Evolutionary conservation across 1,139 yeast species (phyloP).

Genomic region (Zygoascus hellenicus): DNA sequence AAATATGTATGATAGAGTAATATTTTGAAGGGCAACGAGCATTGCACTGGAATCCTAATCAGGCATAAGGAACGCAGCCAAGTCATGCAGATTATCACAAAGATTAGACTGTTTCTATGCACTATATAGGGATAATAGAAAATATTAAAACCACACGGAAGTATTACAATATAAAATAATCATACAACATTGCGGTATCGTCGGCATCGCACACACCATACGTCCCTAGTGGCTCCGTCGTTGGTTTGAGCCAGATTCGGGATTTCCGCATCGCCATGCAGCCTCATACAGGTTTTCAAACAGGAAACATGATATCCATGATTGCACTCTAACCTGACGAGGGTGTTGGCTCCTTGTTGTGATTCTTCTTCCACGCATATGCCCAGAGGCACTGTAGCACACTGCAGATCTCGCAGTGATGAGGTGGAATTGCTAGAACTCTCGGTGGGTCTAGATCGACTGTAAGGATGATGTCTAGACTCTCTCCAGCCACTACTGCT

Average conservation of each 20-base stretch:
- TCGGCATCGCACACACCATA: slow-evolving; percentile 30
- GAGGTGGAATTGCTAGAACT: neutral
- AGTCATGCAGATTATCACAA: too few relatives aligned
- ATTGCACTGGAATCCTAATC: too few relatives aligned
- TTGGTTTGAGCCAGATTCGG: slow-evolving; percentile 20
- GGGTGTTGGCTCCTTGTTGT: slow-evolving; percentile 8
- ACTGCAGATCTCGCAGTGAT: slow-evolving; percentile 21
- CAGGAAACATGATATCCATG: slow-evolving; percentile 30
- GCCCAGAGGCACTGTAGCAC: slow-evolving; percentile 26
- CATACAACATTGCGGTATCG: slow-evolving; percentile 21
- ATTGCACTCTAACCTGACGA: slow-evolving; percentile 26
- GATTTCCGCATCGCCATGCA: slow-evolving; percentile 29
- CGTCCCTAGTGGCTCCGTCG: slow-evolving; percentile 19
- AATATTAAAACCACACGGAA: too few relatives aligned
- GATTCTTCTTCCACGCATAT: slow-evolving; percentile 19
- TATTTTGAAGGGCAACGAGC: too few relatives aligned
- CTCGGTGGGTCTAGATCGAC: neutral
- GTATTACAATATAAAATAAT: neutral
- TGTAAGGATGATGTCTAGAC: slow-evolving; percentile 18
- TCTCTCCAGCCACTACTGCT: slow-evolving; percentile 2
- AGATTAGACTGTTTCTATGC: too few relatives aligned
- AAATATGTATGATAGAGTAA: too few relatives aligned
- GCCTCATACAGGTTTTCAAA: slow-evolving; percentile 25
- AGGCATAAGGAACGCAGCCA: too few relatives aligned
- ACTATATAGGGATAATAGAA: too few relatives aligned